Evolutionary conservation across 192 early-diverging fungal species (phyloP).

Genomic region (Coemansia sp.): DNA sequence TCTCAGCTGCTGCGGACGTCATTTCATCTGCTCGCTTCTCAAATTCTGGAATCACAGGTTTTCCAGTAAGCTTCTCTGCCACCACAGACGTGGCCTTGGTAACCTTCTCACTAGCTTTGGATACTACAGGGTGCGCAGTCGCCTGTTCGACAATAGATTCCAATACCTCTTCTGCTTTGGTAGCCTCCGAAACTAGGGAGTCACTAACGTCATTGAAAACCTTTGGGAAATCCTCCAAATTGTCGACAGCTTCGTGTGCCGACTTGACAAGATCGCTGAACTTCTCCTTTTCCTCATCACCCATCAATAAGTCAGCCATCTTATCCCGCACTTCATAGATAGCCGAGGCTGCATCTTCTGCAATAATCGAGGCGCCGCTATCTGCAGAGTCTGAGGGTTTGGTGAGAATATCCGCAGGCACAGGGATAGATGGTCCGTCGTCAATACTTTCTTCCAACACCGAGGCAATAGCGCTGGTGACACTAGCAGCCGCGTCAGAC

Average conservation of each 20-base stretch:
- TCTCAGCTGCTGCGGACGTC: not conserved
- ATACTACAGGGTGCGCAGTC: not conserved
- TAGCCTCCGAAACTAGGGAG: not conserved
- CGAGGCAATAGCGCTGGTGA: not conserved
- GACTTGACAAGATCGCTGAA: conserved; percentile 40
- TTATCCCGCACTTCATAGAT: conserved; percentile 40
- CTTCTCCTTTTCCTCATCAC: conserved; percentile 22
- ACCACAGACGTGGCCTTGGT: not conserved
- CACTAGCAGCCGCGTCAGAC: not conserved
- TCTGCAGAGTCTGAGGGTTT: not conserved
- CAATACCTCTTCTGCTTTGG: not conserved
- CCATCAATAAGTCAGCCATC: conserved; percentile 38
- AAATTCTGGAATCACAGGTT: conserved; percentile 2
- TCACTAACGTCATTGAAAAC: conserved; percentile 29
- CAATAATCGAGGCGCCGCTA: not conserved
- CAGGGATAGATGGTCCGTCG: conserved; percentile 5
- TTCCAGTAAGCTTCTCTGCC: not conserved
- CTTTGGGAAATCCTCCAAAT: conserved; percentile 39
- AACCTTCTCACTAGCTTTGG: not conserved
- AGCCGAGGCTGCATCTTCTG: conserved; percentile 44
- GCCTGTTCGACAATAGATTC: not conserved
- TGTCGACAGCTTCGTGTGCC: conserved; percentile 25
- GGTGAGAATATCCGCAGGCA: not conserved
- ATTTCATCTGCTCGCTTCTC: not conserved
- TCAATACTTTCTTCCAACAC: not conserved